Evolutionary conservation across 352 stramenopile genomes (phyloP).

Genomic region (Elongisporangium prolatum): DNA sequence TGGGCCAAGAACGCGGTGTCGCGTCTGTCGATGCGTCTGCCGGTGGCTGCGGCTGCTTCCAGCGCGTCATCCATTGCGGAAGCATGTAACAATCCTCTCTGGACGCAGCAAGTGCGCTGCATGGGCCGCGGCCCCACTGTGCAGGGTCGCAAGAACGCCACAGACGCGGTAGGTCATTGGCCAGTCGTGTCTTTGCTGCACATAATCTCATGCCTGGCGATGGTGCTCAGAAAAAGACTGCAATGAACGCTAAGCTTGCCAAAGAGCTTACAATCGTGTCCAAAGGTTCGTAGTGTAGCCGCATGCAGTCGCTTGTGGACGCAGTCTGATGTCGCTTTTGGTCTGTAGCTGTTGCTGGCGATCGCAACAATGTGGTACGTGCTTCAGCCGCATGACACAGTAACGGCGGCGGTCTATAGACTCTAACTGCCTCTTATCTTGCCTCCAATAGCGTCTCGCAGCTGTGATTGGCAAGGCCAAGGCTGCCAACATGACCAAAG

Average conservation of each 20-base stretch:
- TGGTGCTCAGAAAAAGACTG: conserved; percentile 55
- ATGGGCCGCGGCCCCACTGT: conserved; percentile 84
- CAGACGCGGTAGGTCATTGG: conserved; percentile 44
- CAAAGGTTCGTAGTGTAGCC: conserved; percentile 31
- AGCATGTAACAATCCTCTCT: conserved; percentile 10
- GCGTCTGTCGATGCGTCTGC: not conserved
- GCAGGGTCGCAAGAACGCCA: conserved; percentile 76
- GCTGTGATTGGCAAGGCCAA: conserved; percentile 71
- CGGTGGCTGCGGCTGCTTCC: not conserved
- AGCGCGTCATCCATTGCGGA: not conserved
- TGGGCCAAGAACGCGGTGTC: not conserved
- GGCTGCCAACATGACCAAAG: conserved; percentile 77
- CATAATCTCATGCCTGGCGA: not conserved
- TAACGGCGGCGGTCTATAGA: not conserved
- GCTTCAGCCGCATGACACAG: conserved; percentile 2
- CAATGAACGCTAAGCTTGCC: conserved; percentile 72
- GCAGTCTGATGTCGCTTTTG: not conserved
- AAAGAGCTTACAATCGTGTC: conserved; percentile 72
- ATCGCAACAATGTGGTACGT: conserved; percentile 69
- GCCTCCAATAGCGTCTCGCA: conserved; percentile 32
- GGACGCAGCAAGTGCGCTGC: conserved; percentile 42
- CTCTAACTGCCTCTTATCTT: not conserved
- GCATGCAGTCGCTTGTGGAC: not conserved
- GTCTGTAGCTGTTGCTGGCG: conserved; percentile 39
- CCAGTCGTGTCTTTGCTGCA: not conserved